These are phyloP conservation scores for Ganoderma multipileum DNA, from an alignment of 1,284 basidiomycete genomes.

Conservation along the genomic window DNA sequence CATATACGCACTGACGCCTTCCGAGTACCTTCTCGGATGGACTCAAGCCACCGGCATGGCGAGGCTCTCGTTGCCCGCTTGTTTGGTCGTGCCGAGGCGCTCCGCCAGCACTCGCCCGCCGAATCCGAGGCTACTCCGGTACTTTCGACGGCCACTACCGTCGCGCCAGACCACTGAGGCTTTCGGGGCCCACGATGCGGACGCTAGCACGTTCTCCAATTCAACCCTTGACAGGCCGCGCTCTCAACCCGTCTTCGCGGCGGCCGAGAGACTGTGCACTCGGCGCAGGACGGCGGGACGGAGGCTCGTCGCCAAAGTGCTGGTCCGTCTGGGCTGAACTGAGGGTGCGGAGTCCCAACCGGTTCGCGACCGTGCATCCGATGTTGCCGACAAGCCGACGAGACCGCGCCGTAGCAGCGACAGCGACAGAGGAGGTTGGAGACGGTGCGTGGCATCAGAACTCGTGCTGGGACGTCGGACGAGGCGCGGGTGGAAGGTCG, in stretches of 20 bases:
- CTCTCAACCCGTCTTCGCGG: neutral
- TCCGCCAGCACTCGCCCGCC: neutral
- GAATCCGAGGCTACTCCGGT: neutral
- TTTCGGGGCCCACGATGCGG: neutral
- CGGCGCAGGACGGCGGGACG: neutral
- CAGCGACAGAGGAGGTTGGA: neutral
- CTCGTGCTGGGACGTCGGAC: neutral
- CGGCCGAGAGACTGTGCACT: neutral
- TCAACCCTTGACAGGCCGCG: neutral
- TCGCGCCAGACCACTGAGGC: neutral
- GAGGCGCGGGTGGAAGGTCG: neutral
- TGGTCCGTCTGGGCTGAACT: neutral
- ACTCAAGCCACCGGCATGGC: neutral
- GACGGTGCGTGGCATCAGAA: constrained; percentile 8
- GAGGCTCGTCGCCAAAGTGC: neutral
- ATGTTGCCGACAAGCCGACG: constrained; percentile 2
- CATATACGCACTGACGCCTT: neutral
- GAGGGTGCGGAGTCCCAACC: constrained; percentile 4
- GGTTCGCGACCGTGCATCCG: neutral
- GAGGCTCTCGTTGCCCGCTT: neutral
- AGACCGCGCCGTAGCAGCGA: neutral
- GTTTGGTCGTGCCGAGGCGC: neutral
- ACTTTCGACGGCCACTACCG: neutral
- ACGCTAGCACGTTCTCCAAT: neutral
- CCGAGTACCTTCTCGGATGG: neutral